Base-by-base conservation (phyloP, 352 stramenopile genomes). In the Globisporangium rhizosaccharum region DNA sequence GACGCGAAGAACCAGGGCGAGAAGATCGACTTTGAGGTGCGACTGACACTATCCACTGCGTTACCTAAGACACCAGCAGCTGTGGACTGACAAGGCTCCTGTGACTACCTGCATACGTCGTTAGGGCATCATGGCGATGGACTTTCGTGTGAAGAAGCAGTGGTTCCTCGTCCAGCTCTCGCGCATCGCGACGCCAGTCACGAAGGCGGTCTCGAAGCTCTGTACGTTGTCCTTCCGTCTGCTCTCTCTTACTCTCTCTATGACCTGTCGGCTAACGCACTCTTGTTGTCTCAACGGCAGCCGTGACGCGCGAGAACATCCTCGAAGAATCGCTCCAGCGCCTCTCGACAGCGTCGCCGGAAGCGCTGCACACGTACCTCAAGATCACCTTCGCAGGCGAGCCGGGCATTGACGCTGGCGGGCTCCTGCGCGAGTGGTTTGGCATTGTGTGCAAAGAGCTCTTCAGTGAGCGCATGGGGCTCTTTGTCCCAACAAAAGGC, bases 71-170 rank as follows among this genome's bases (percentile, higher is more conserved):
- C 20, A 23, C 20, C 12, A 17, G 55, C 47, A 55, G n/a, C n/a
- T 18, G 15, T 42, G 8, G 48, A 50, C 6, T 53, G 2, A 42
- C 18, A 15, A 14, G 10, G 17, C 6, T 30, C 17, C 44, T 33
- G 7, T 42, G 51, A 20, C 3, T 17, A 33, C 6, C 28, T 36
- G 44, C 48, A 14, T 52, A 14, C 1, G 18, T 48, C 17, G 68
- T 1, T 45, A 81, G 66, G 82, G 82, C 41, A 76, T 90, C 56
- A 92, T 90, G 79, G 82, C 82, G 33, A 70, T 92, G 53, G 69
- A 82, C 25, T 92, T 92, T 51, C 79, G 75, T 12, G 70, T 78
- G 52, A 92, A 92, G 67, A 92, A 92, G 64, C 81, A 88, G 64
- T 92, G 82, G 82, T 92, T 92, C 68, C 72, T 92, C 37, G 70